Conservation (phyloP, 139 green algal genomes). For the Desmodesmus armatus region DNA sequence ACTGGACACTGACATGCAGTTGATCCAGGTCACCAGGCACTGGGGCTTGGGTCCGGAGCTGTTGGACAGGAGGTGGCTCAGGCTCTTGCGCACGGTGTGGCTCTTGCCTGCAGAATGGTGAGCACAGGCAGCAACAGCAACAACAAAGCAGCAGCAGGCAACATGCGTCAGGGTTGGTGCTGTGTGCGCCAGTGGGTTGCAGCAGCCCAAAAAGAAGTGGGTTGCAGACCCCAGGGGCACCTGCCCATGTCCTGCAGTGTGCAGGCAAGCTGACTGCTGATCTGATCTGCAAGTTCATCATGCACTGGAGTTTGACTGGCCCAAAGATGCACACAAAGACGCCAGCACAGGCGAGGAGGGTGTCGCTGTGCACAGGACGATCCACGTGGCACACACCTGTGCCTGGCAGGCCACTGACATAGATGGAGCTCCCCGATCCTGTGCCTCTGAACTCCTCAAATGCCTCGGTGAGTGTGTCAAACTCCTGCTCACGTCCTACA, state of each 20-base stretch:
- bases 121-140: neutral
- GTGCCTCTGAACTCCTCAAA: neutral
- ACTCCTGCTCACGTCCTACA: constrained; percentile 34
- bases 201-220: neutral
- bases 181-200: neutral
- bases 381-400: constrained; percentile 33
- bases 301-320: too few species aligned
- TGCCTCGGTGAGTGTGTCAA: neutral
- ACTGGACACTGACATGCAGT: constrained; percentile 43
- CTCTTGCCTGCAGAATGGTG: constrained; percentile 42
- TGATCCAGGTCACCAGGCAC: constrained; percentile 26
- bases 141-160: neutral
- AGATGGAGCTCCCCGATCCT: constrained; percentile 11
- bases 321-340: neutral
- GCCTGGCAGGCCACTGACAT: constrained; percentile 40
- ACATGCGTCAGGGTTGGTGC: neutral
- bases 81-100: constrained; percentile 33
- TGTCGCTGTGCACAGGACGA: neutral
- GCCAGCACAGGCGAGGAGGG: neutral
- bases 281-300: too few species aligned
- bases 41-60: too few species aligned
- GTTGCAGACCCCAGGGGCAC: too few species aligned
- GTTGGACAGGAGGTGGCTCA: constrained; percentile 12
- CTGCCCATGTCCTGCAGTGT: too few species aligned
- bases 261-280: too few species aligned